Conservation (phyloP, 148 eudicot species). For the Amaranthus cruentus region DNA sequence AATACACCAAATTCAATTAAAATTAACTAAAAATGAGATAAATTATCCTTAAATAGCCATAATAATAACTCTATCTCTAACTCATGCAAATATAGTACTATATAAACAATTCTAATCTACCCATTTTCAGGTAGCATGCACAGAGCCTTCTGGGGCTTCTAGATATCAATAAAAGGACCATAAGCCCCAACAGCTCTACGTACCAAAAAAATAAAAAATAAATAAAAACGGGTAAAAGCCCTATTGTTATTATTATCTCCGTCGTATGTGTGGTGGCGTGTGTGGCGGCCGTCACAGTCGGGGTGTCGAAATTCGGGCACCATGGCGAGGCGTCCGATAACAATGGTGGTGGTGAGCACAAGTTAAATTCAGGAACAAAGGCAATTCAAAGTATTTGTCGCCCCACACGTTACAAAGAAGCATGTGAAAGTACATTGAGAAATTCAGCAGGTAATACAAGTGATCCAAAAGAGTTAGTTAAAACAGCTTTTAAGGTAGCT, state of each 20-base stretch:
- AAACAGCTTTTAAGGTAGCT: constrained; percentile 34
- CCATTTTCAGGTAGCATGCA: background rate
- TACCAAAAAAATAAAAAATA: background rate
- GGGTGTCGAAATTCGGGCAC: constrained; percentile 19
- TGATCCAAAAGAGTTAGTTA: constrained; percentile 42
- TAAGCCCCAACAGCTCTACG: constrained; percentile 7
- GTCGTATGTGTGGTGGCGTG: constrained; percentile 28
- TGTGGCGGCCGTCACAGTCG: constrained; percentile 23
- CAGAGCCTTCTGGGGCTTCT: constrained; percentile 11
- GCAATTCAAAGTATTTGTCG: constrained; percentile 46
- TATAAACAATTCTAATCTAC: background rate
- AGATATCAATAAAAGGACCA: background rate
- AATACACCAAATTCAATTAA: background rate
- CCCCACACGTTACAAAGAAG: constrained; percentile 40
- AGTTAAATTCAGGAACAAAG: constrained; percentile 28
- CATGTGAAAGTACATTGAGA: constrained; percentile 34
- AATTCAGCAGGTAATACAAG: constrained; percentile 26
- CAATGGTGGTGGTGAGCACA: background rate
- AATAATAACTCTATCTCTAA: background rate
- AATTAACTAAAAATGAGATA: background rate
- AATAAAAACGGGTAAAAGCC: constrained; percentile 18
- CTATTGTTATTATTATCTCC: constrained; percentile 13
- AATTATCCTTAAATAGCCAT: background rate
- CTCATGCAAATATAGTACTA: background rate
- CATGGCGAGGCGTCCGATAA: background rate